phyloP scores from a whole-genome alignment of 177 flowering plant genomes.

The Telopea speciosissima region DNA sequence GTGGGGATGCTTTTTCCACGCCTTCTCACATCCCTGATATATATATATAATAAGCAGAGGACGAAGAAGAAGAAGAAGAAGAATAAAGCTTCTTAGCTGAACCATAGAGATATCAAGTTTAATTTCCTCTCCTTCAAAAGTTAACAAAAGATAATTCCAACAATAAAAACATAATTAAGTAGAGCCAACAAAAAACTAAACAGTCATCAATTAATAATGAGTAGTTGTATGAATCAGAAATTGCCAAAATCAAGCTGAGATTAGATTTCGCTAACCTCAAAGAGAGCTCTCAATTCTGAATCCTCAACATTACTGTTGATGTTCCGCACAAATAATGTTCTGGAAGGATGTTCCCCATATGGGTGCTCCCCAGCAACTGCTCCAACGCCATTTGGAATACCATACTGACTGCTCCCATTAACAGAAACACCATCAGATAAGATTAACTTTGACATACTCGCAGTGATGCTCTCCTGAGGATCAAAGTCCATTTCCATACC shows the following conservation, averaged over 20 bases:
- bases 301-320: constrained; percentile 86
- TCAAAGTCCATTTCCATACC: constrained; percentile 76
- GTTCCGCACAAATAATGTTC: constrained; percentile 79
- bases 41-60: no score
- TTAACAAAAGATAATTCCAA: no score
- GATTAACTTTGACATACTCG: constrained; percentile 36
- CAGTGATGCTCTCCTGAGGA: constrained; percentile 37
- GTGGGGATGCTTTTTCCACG: no score
- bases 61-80: no score
- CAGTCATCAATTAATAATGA: background rate
- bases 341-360: constrained; percentile 82
- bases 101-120: background rate
- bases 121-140: background rate
- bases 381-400: constrained; percentile 54
- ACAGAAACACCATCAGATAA: constrained; percentile 39
- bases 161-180: no score
- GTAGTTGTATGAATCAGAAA: background rate
- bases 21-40: no score
- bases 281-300: constrained; percentile 56
- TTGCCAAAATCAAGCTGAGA: constrained; percentile 1
- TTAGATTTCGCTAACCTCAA: constrained; percentile 48
- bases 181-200: background rate
- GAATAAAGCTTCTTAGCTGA: background rate
- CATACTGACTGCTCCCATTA: constrained; percentile 39
- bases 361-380: constrained; percentile 79